These are phyloP conservation scores for Trichosanthes cucumerina DNA, from an alignment of 306 rosid genomes.

Conservation along the genomic window DNA sequence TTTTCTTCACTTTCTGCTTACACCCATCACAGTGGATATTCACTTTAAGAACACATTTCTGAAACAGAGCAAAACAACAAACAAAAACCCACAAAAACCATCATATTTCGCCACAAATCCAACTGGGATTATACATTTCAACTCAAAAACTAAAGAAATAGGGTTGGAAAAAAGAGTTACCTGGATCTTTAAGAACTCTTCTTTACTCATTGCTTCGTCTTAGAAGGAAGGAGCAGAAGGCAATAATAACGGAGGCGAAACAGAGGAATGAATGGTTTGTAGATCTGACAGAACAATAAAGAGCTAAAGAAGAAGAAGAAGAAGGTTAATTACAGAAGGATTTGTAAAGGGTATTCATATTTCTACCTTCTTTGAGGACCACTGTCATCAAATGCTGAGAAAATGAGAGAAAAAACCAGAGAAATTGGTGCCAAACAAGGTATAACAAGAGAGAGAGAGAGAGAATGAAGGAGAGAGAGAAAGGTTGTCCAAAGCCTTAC, in stretches of 20 bases:
- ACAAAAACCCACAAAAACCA: slow-evolving; percentile 13
- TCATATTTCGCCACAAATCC: background rate
- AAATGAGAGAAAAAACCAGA: slow-evolving; percentile 3
- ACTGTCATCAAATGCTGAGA: background rate
- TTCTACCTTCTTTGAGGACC: background rate
- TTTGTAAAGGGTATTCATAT: slow-evolving; percentile 10
- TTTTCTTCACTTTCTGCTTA: slow-evolving; percentile 89
- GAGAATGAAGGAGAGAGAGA: background rate
- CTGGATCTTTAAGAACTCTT: slow-evolving; percentile 86
- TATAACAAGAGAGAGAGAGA: slow-evolving; percentile 6
- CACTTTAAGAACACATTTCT: slow-evolving; percentile 96
- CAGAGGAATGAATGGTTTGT: background rate
- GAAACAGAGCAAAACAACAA: slow-evolving; percentile 24
- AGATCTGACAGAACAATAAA: slow-evolving; percentile 36
- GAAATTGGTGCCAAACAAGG: background rate
- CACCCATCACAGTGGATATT: slow-evolving; percentile 98
- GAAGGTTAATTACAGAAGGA: slow-evolving; percentile 16
- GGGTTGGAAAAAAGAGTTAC: slow-evolving; percentile 20
- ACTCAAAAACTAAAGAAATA: background rate
- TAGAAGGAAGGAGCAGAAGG: slow-evolving; percentile 20
- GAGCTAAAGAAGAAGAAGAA: background rate
- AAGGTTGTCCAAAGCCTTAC: slow-evolving; percentile 10
- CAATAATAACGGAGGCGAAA: background rate
- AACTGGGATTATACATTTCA: background rate
- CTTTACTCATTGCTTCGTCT: slow-evolving; percentile 54